phyloP scores from a whole-genome alignment of 2,329 filamentous ascomycete genomes.

The Xylaria sp. region DNA sequence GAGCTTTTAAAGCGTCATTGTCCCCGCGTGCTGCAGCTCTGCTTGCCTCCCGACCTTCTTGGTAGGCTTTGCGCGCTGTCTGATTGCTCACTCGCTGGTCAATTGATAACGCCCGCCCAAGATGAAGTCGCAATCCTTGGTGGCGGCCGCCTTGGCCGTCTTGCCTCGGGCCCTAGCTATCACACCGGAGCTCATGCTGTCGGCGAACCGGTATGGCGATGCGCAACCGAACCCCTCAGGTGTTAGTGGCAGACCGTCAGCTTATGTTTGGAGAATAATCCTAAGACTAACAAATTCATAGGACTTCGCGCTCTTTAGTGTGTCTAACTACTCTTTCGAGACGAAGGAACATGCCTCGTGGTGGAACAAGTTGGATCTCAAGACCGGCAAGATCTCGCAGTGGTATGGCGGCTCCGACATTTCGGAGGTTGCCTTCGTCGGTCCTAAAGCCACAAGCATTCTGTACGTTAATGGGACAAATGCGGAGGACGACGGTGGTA shows the following conservation, averaged over 20 bases:
- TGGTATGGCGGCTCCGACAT: slow-evolving; percentile 64
- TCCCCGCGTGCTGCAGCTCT: slow-evolving; percentile 12
- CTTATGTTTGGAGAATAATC: not conserved
- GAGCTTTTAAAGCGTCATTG: slow-evolving; percentile 34
- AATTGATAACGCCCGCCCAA: slow-evolving; percentile 35
- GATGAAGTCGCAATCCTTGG: slow-evolving; percentile 45
- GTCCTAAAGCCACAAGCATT: slow-evolving; percentile 60
- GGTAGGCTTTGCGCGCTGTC: slow-evolving; percentile 32
- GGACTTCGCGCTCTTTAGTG: slow-evolving; percentile 59
- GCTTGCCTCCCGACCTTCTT: slow-evolving; percentile 20
- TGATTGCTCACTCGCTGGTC: slow-evolving; percentile 27
- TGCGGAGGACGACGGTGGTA: slow-evolving; percentile 55
- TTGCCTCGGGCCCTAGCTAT: slow-evolving; percentile 46
- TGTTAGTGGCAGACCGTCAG: slow-evolving; percentile 39
- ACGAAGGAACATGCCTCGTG: slow-evolving; percentile 57
- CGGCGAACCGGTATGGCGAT: slow-evolving; percentile 49
- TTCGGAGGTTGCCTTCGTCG: slow-evolving; percentile 66
- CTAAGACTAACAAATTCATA: slow-evolving; percentile 37
- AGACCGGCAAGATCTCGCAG: slow-evolving; percentile 61
- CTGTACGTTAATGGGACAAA: slow-evolving; percentile 62
- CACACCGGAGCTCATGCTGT: slow-evolving; percentile 49
- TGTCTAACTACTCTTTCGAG: slow-evolving; percentile 69
- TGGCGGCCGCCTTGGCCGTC: slow-evolving; percentile 43
- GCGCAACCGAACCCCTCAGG: slow-evolving; percentile 50
- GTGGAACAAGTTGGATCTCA: slow-evolving; percentile 67